Percentiles rank a stretch among this genome's conserved stretches.
Conservation (phyloP, 352 stramenopile species). For the Pythium scleroteichum region DNA sequence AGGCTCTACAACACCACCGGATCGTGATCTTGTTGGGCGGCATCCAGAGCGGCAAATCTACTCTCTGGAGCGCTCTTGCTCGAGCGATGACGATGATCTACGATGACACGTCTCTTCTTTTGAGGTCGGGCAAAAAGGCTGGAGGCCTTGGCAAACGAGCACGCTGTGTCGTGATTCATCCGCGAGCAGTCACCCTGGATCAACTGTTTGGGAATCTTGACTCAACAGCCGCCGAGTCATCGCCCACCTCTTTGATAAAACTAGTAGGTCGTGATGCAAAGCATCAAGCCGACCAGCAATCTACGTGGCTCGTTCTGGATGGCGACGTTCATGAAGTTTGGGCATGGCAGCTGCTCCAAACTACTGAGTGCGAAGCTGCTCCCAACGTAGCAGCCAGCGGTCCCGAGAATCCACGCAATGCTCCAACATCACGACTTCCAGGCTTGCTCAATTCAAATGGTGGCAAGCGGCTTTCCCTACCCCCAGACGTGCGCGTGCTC, state of each 20-base stretch:
- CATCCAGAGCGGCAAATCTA: conserved; percentile 50
- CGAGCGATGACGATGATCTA: background rate
- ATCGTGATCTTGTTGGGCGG: conserved; percentile 45
- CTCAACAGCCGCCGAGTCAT: background rate
- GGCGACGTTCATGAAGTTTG: conserved; percentile 49
- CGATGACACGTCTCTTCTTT: background rate
- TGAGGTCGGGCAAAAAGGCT: background rate
- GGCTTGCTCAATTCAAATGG: conserved; percentile 37
- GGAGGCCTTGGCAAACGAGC: conserved; percentile 2
- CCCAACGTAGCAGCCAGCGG: conserved; percentile 9
- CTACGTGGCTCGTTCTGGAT: conserved; percentile 73
- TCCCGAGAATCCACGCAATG: background rate
- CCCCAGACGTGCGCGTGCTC: conserved; percentile 41
- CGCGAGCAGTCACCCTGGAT: conserved; percentile 38
- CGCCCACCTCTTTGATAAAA: conserved; percentile 36
- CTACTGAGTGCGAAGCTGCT: conserved; percentile 10
- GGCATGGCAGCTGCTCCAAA: conserved; percentile 49
- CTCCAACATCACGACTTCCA: background rate
- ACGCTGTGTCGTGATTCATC: conserved; percentile 41
- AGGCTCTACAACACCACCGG: conserved; percentile 31
- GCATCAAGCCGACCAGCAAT: conserved; percentile 11
- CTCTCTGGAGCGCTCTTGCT: background rate
- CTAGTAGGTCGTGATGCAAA: conserved; percentile 56
- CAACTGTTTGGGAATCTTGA: conserved; percentile 31
- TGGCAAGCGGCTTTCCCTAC: conserved; percentile 41